Percentiles rank a stretch among this genome's conserved stretches.
phyloP scores from a whole-genome alignment of 2,329 filamentous ascomycete species.

The Tolypocladium cylindrosporum region DNA sequence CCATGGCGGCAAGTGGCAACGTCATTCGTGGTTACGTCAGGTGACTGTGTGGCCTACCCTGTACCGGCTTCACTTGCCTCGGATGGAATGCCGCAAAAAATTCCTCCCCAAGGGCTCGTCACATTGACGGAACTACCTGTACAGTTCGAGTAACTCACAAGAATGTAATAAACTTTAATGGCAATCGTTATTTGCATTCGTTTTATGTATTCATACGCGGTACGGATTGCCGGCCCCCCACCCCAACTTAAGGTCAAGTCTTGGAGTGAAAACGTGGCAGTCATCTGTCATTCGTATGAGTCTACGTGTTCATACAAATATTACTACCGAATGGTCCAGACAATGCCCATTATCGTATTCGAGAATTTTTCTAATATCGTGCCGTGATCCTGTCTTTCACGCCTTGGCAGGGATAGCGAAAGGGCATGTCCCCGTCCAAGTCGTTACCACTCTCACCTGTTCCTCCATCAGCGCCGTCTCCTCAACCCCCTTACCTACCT shows the following conservation, averaged over 20 bases:
- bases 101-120: background rate
- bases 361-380: background rate
- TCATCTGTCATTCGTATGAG: background rate
- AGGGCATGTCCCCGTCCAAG: slow-evolving; percentile 33
- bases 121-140: background rate
- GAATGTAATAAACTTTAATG: background rate
- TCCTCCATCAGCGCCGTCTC: slow-evolving; percentile 21
- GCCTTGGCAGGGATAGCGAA: slow-evolving; percentile 15
- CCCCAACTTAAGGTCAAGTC: background rate
- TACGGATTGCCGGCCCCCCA: background rate
- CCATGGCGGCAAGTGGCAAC: background rate
- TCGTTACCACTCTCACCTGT: slow-evolving; percentile 20
- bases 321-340: background rate
- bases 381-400: background rate
- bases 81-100: background rate
- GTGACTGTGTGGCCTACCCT: background rate
- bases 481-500: slow-evolving; percentile 41
- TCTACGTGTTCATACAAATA: background rate
- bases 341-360: background rate
- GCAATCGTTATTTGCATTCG: background rate
- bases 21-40: background rate
- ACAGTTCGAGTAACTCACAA: no score
- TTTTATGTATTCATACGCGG: background rate
- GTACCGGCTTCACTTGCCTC: no score
- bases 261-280: background rate